Evolutionary conservation across 495 filamentous ascomycete species (phyloP).

Genomic region (Articulospora tetracladia): DNA sequence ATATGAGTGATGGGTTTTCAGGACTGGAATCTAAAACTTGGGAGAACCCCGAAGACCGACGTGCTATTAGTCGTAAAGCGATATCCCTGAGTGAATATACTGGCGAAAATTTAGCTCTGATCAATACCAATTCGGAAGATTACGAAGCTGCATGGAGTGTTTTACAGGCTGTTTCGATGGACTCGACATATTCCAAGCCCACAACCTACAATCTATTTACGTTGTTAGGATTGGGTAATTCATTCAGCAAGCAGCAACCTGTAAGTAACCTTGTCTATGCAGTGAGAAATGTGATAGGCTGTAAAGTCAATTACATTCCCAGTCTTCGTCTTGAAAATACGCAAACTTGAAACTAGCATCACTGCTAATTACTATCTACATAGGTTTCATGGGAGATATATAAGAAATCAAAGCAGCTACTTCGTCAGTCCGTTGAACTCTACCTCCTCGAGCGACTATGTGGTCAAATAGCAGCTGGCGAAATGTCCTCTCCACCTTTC

Average conservation of each 20-base stretch:
- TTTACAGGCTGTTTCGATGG: slow-evolving; percentile 17
- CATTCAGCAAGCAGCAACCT: background rate
- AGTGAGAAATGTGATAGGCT: too few species aligned
- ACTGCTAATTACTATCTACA: background rate
- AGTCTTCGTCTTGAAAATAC: too few species aligned
- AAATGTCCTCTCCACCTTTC: slow-evolving; percentile 16
- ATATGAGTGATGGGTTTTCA: slow-evolving; percentile 6
- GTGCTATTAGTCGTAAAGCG: slow-evolving; percentile 1
- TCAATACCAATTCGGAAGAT: background rate
- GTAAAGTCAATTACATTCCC: too few species aligned
- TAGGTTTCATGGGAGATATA: slow-evolving; percentile 18
- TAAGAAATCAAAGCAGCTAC: slow-evolving; percentile 6
- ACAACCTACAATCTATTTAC: slow-evolving; percentile 21
- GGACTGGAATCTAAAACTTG: slow-evolving; percentile 5
- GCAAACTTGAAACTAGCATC: background rate
- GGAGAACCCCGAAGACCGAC: background rate
- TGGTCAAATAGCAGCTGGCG: slow-evolving; percentile 11
- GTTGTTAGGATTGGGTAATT: slow-evolving; percentile 13
- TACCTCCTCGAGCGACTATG: slow-evolving; percentile 21
- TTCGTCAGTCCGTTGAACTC: slow-evolving; percentile 20
- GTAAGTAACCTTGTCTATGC: too few species aligned
- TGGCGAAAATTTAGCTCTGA: background rate
- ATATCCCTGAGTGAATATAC: background rate
- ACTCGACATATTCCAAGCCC: slow-evolving; percentile 5
- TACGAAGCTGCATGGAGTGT: slow-evolving; percentile 19